Conservation (phyloP, 345 rosid species). For the Triadica sebifera region DNA sequence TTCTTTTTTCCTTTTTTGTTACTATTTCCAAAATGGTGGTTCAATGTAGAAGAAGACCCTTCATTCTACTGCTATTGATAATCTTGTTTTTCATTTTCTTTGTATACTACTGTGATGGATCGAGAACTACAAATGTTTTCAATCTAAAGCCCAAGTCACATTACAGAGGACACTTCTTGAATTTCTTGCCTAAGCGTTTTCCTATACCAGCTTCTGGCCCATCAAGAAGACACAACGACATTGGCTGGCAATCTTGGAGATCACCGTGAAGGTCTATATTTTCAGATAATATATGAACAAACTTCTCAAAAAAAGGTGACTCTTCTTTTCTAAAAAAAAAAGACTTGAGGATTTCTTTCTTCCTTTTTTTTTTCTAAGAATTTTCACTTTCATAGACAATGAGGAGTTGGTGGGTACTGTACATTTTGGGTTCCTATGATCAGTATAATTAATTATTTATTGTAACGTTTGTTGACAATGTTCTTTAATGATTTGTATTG, state of each 20-base stretch:
- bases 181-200: conserved; percentile 71
- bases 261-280: conserved; percentile 37
- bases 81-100: conserved; percentile 26
- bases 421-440: conserved; percentile 11
- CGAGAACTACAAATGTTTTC: conserved; percentile 50
- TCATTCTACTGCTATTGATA: conserved; percentile 16
- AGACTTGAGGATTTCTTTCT: not conserved
- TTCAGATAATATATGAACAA: not conserved
- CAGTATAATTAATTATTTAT: conserved; percentile 7
- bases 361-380: not conserved
- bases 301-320: conserved; percentile 23
- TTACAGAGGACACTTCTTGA: conserved; percentile 55
- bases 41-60: conserved; percentile 32
- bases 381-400: not conserved
- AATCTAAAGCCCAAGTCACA: conserved; percentile 36
- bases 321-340: not conserved
- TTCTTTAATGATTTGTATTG: not conserved
- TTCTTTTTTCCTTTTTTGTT: no score
- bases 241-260: conserved; percentile 67
- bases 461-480: conserved; percentile 8
- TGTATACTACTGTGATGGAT: conserved; percentile 38
- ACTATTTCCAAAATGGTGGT: conserved; percentile 32
- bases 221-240: conserved; percentile 82
- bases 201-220: conserved; percentile 92
- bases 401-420: conserved; percentile 17